A percentile compares a stretch with the other conserved stretches of the same genome.
Conservation (phyloP, 139 green algal genomes). For the Chlorella vulgaris region DNA sequence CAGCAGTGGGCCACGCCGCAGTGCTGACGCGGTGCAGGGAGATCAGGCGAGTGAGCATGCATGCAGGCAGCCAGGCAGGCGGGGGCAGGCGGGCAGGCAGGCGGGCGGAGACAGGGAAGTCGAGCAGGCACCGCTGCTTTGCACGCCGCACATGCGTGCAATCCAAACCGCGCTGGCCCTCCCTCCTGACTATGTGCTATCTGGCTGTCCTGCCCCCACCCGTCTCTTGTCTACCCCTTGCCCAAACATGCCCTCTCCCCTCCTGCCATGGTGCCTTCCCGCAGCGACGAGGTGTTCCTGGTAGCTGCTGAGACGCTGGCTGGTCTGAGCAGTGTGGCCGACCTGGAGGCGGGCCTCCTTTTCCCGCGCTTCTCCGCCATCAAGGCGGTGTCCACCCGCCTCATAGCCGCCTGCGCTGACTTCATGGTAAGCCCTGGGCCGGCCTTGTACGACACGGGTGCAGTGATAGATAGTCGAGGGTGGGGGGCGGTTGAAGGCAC, state of each 20-base stretch:
- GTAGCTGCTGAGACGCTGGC: slow-evolving; percentile 73
- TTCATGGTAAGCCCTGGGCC: slow-evolving; percentile 44
- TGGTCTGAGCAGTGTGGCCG: slow-evolving; percentile 34
- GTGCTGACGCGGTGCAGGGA: slow-evolving; percentile 52
- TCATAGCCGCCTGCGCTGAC: slow-evolving; percentile 45
- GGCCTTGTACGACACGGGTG: too few species aligned
- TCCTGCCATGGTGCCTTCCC: not conserved
- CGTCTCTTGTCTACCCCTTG: not conserved
- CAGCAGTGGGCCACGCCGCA: slow-evolving; percentile 71
- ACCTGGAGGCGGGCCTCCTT: slow-evolving; percentile 47
- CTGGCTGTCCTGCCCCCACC: too few species aligned
- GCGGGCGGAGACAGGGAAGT: too few species aligned
- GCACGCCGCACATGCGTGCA: too few species aligned
- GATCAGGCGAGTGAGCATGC: slow-evolving; percentile 42
- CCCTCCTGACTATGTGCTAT: too few species aligned
- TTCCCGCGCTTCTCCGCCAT: slow-evolving; percentile 65
- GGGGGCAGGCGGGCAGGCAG: too few species aligned
- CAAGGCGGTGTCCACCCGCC: slow-evolving; percentile 32
- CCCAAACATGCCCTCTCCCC: not conserved
- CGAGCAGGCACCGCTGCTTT: too few species aligned
- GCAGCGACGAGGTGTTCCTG: slow-evolving; percentile 77
- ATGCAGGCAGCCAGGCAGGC: not conserved
- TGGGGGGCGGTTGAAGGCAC: too few species aligned
- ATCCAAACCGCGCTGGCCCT: too few species aligned
- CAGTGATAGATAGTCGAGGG: too few species aligned